Evolutionary conservation across 2,329 filamentous ascomycete genomes (phyloP), one percentile per base, ranked within the genome.

Genomic region (Rutstroemia sp.): DNA sequence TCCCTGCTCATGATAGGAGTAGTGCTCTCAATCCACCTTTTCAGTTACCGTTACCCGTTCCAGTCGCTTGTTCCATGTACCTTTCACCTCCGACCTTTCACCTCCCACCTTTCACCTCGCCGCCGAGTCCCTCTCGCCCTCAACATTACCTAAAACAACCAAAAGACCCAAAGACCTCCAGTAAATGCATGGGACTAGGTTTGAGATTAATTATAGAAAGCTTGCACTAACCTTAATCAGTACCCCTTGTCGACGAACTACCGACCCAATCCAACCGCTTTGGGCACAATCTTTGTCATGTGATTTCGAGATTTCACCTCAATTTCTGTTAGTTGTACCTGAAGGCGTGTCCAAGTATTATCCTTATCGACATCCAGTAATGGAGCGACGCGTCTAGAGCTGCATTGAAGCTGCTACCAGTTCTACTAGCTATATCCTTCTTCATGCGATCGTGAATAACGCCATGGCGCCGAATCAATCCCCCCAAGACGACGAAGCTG

Each of bases 401-500:
- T 23, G n/a, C 16, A 17, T 10, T 14, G 21, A 46, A 46, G 17
- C 19, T 21, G 17, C 6, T 17, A 17, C 36, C 9, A 7, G 9
- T 14, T 36, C 19, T 5, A 27, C 1, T n/a, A 30, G 25, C n/a
- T 27, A 46, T 39, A 39, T 38, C 52, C 36, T 23, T 48, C 48
- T 45, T 52, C 46, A 46, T 52, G 39, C 34, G 4, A 48, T 21
- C 27, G 16, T n/a, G 10, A 55, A 27, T 14, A 25, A 7, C 54
- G 40, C n/a, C 40, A 48, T 51, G 56, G 34, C 30, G 36, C 34
- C 46, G 30, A 17, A 7, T 46, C 49, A 51, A 39, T 58, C 50
- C 38, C 39, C 46, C 49, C 25, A 12, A 8, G 46, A 55, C 40
- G 52, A 55, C 9, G 46, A 55, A 17, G 17, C 38, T 21, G 27